Base-by-base conservation (phyloP, 192 early-diverging fungal species). In the Paraglomus occultum region DNA sequence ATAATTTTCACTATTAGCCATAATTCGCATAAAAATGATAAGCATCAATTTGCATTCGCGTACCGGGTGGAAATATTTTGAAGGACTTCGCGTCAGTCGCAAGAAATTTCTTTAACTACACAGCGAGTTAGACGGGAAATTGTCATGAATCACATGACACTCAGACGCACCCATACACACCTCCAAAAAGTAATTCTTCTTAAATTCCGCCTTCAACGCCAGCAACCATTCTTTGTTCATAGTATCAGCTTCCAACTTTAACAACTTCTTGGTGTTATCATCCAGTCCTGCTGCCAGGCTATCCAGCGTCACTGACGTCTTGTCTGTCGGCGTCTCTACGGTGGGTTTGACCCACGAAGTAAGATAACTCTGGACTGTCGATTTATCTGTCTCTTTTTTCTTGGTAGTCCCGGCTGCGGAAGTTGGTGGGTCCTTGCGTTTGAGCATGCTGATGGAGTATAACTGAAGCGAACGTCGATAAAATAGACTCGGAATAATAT, bases 191-290 rank as follows among this genome's bases (percentile, higher is more conserved):
- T 83, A 84, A 3, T 72, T 80, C 70, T 90, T 90, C 43, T 69
- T 72, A 20, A 94, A 73, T 72, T 94, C 91, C 6, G 59, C 38
- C 5, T 52, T 47, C 46, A 94, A 77, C 18, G 76, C 84, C 62
- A 70, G 68, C 23, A 92, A 78, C 92, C 92, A 97, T 47, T 89
- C 90, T 4, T 78, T 14, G 11, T 89, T 80, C 73, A 97, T 89
- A 9, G 88, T 92, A 12, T 77, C 81, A 48, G 83, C 79, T 74
- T 94, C 92, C 48, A 91, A 76, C 0, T 62, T 68, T 8, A 86
- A 67, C 14, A 82, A 59, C 3, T 71, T 65, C 18, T 76, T 71
- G 22, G 67, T 74, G 4, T 83, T 75, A n/a, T 76, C 73, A 1
- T 71, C 45, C 0, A 80, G 47, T 5, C 67, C 69, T 38, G 71